Conservation (phyloP, 2,329 filamentous ascomycete species). For the Apiospora aurea region DNA sequence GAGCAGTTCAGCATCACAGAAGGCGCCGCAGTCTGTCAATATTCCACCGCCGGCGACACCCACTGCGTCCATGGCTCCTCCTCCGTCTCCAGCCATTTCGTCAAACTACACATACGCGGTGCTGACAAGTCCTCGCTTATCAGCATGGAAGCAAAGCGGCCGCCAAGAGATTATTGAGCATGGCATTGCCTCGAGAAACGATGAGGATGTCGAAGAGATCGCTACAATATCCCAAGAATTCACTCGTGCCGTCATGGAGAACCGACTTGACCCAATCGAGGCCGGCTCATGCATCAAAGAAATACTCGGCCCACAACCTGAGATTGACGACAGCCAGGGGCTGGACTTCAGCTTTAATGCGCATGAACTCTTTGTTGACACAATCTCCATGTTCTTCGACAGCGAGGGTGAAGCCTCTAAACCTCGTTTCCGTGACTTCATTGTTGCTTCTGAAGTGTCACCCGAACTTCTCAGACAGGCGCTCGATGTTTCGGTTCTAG, state of each 20-base stretch:
- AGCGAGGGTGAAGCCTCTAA: slow-evolving; percentile 62
- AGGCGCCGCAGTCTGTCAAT: slow-evolving; percentile 36
- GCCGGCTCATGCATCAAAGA: slow-evolving; percentile 77
- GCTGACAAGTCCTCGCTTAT: slow-evolving; percentile 73
- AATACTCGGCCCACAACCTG: slow-evolving; percentile 67
- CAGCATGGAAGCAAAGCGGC: slow-evolving; percentile 72
- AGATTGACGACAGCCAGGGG: slow-evolving; percentile 55
- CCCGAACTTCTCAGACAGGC: slow-evolving; percentile 77
- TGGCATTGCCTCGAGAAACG: slow-evolving; percentile 68
- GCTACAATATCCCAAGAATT: slow-evolving; percentile 85
- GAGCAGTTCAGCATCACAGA: slow-evolving; percentile 47
- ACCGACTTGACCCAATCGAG: slow-evolving; percentile 69
- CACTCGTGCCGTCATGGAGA: slow-evolving; percentile 75
- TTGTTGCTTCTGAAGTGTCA: slow-evolving; percentile 76
- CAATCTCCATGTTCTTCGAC: slow-evolving; percentile 79
- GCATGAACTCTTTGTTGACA: slow-evolving; percentile 80
- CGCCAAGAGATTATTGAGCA: slow-evolving; percentile 71
- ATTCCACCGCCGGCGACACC: slow-evolving; percentile 38
- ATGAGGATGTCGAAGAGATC: slow-evolving; percentile 73
- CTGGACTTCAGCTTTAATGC: slow-evolving; percentile 62
- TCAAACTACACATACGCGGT: slow-evolving; percentile 75
- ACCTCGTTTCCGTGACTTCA: slow-evolving; percentile 68
- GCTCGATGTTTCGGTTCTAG: slow-evolving; percentile 80
- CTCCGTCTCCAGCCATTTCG: slow-evolving; percentile 42
- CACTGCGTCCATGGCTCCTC: slow-evolving; percentile 33